A percentile compares a stretch with the other conserved stretches of the same genome.
Conservation (phyloP, 1,284 basidiomycete genomes). For the Ustilago cynodontis region DNA sequence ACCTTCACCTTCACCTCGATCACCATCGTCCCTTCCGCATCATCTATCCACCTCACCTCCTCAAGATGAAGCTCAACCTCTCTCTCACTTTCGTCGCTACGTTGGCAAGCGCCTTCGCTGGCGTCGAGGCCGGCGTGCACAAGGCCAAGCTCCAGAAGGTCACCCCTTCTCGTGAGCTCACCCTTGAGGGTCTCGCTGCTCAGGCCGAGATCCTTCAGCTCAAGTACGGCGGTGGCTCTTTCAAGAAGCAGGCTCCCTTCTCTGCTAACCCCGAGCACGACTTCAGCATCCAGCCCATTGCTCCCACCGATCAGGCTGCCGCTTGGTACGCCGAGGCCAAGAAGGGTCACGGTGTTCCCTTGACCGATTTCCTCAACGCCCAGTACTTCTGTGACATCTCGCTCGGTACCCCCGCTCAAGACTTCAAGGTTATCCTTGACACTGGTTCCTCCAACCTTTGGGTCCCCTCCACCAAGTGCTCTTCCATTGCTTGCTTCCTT, state of each 20-base stretch:
- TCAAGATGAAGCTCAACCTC: constrained; percentile 66
- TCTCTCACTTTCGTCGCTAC: constrained; percentile 77
- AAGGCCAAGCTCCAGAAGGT: constrained; percentile 74
- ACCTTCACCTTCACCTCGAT: constrained; percentile 78
- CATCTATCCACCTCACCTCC: not conserved
- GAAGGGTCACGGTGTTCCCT: constrained; percentile 87
- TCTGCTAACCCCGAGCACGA: constrained; percentile 74
- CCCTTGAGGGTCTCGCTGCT: constrained; percentile 78
- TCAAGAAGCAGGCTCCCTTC: constrained; percentile 63
- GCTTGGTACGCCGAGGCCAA: constrained; percentile 71
- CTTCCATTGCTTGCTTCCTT: constrained; percentile 97
- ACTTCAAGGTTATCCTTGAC: constrained; percentile 81
- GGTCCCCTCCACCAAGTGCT: constrained; percentile 90
- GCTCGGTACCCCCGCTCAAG: constrained; percentile 84
- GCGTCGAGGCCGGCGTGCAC: constrained; percentile 72
- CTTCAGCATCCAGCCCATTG: constrained; percentile 71
- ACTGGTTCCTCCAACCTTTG: constrained; percentile 92
- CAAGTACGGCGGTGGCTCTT: constrained; percentile 63
- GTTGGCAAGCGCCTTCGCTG: constrained; percentile 68
- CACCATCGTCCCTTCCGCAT: constrained; percentile 68
- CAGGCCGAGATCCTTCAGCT: constrained; percentile 71
- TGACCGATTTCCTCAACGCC: constrained; percentile 96
- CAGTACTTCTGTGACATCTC: constrained; percentile 94
- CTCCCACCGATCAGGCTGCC: constrained; percentile 47
- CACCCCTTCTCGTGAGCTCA: constrained; percentile 77